Evolutionary conservation across 1,284 basidiomycete species (phyloP).

Genomic region (Cryptococcus sp.): DNA sequence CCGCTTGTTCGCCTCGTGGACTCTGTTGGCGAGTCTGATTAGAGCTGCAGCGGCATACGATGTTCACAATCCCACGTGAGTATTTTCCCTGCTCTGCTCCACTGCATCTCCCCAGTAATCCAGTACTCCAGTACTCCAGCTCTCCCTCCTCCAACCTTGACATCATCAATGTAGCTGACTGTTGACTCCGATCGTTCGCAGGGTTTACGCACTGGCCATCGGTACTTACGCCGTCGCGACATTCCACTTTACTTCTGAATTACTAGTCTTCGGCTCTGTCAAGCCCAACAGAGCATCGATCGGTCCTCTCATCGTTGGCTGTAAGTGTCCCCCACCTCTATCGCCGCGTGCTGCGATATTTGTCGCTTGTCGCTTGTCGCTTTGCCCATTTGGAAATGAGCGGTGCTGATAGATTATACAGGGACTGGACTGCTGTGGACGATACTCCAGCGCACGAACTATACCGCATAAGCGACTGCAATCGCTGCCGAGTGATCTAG

Average conservation of each 20-base stretch:
- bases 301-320: conserved; percentile 80
- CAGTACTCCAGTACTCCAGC: no score
- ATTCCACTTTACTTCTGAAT: conserved; percentile 82
- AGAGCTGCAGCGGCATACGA: conserved; percentile 84
- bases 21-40: conserved; percentile 75
- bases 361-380: neutral
- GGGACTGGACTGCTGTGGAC: conserved; percentile 38
- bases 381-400: neutral
- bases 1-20: conserved; percentile 86
- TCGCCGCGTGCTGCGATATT: neutral
- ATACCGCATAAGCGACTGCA: conserved; percentile 15
- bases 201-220: conserved; percentile 86
- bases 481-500: no score
- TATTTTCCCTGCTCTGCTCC: conserved; percentile 13
- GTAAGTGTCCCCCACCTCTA: conserved; percentile 59
- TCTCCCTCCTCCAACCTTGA: no score
- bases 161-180: no score
- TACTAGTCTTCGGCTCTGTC: conserved; percentile 78
- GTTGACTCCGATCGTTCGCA: conserved; percentile 41
- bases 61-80: conserved; percentile 74
- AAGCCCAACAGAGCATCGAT: conserved; percentile 66
- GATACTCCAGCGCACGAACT: conserved; percentile 36
- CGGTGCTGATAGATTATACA: conserved; percentile 2
- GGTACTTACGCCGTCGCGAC: conserved; percentile 88
- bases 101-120: neutral